Percentiles rank a stretch among this genome's conserved stretches.
Conservation (phyloP, 176 grass and related monocot genomes). For the Oryza brachyantha region DNA sequence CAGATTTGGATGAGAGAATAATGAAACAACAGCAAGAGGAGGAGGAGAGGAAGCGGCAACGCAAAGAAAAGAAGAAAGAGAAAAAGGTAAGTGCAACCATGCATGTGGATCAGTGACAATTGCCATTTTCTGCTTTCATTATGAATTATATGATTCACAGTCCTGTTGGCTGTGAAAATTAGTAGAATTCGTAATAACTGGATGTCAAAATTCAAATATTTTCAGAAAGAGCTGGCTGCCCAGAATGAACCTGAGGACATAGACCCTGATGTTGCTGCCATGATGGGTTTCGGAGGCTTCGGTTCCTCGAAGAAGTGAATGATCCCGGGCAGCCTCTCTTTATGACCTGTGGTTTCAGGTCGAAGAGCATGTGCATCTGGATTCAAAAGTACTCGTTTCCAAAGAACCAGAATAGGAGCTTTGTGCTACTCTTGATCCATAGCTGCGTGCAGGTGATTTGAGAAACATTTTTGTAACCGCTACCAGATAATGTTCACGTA, state of each 20-base stretch:
- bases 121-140: background rate
- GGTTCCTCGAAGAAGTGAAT: conserved; percentile 63
- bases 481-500: background rate
- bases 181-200: conserved; percentile 18
- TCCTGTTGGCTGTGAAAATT: background rate
- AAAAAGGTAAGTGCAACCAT: conserved; percentile 58
- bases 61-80: conserved; percentile 86
- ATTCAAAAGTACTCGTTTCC: background rate
- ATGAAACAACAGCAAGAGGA: conserved; percentile 94
- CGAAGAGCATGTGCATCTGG: background rate
- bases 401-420: background rate
- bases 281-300: conserved; percentile 88
- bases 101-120: background rate
- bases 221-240: conserved; percentile 64
- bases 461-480: background rate
- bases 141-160: background rate
- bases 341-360: background rate
- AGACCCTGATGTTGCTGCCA: conserved; percentile 71
- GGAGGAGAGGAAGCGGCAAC: conserved; percentile 73
- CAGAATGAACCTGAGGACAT: conserved; percentile 66
- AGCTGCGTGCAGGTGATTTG: background rate
- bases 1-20: conserved; percentile 98
- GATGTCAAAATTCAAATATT: background rate
- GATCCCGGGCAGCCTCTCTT: background rate
- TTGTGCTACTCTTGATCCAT: background rate